Base-by-base conservation (phyloP, 192 early-diverging fungal genomes). In the Radiomyces spectabilis region DNA sequence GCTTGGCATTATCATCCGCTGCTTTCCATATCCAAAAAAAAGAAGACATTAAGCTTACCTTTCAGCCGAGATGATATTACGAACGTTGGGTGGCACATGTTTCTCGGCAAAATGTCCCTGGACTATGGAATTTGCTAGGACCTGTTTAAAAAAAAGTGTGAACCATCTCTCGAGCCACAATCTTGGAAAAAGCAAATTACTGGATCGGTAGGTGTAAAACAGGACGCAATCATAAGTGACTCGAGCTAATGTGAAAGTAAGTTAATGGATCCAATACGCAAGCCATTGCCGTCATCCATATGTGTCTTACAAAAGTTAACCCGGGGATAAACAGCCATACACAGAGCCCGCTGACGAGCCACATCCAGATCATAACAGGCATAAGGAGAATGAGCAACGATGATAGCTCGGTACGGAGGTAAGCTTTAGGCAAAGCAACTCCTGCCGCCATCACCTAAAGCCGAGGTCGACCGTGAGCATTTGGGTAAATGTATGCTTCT, bases 181-280 rank as follows among this genome's bases (percentile, higher is more conserved):
- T 21, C 16, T 9, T 26, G 12, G 4, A 37, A 24, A n/a, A 15
- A 13, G 15, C 38, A 1, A 54, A 47, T 61, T 69, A 96, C 92
- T 0, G 94, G 94, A 71, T 97, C 94, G 1, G 94, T 97, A 2
- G 94, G 94, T 2, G 93, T 85, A 5, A 87, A 65, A 45, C 90
- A 94, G 0, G 93, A 80, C 8, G 85, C 84, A 41, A 96, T 71
- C 34, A 92, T 72, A 37, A 96, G 66, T 8, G 84, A 63, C 31
- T 88, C 81, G 22, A 85, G 29, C 74, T 88, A 21, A 30, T n/a
- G n/a, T n/a, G n/a, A 39, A 30, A 47, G 32, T 27, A 41, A 18
- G 30, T 25, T 19, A 1, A 26, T 44, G 27, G 5, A 44, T 37
- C 35, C 35, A 37, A 37, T 15, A 9, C 35, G 1, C 22, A 24